Evolutionary conservation across 805 yeast genomes (phyloP).

Genomic region (Wickerhamomyces ciferrii): DNA sequence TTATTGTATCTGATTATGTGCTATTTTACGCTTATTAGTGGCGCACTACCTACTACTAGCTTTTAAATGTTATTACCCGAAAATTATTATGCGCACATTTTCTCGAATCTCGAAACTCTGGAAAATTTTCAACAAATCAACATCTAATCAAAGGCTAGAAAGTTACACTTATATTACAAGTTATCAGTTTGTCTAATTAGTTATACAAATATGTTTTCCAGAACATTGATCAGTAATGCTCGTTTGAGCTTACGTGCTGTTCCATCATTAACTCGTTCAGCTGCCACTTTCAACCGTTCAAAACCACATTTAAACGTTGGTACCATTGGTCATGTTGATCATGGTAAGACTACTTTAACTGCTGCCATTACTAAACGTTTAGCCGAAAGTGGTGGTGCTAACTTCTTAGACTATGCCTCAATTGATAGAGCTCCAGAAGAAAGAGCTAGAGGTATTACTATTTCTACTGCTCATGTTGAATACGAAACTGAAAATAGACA

Average conservation of each 20-base stretch:
- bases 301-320: conserved; percentile 97
- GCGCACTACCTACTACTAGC: no score
- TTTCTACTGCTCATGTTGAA: conserved; percentile 96
- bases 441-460: conserved; percentile 99
- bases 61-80: not conserved
- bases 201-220: conserved; percentile 4
- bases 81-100: not conserved
- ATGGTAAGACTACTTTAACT: conserved; percentile 96
- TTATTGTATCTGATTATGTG: no score
- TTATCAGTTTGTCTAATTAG: not conserved
- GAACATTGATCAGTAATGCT: conserved; percentile 5
- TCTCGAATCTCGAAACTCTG: not conserved
- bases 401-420: conserved; percentile 85
- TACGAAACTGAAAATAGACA: conserved; percentile 94
- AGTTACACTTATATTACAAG: no score
- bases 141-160: conserved; percentile 1
- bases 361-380: conserved; percentile 98
- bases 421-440: conserved; percentile 99
- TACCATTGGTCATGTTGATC: conserved; percentile 98
- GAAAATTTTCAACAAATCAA: conserved; percentile 5
- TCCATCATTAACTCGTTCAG: conserved; percentile 27
- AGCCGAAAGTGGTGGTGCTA: conserved; percentile 85
- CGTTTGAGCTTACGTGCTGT: conserved; percentile 13
- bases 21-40: no score
- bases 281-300: conserved; percentile 84